Base-by-base conservation (phyloP, 2,329 filamentous ascomycete genomes). In the Pseudogymnoascus sp. region DNA sequence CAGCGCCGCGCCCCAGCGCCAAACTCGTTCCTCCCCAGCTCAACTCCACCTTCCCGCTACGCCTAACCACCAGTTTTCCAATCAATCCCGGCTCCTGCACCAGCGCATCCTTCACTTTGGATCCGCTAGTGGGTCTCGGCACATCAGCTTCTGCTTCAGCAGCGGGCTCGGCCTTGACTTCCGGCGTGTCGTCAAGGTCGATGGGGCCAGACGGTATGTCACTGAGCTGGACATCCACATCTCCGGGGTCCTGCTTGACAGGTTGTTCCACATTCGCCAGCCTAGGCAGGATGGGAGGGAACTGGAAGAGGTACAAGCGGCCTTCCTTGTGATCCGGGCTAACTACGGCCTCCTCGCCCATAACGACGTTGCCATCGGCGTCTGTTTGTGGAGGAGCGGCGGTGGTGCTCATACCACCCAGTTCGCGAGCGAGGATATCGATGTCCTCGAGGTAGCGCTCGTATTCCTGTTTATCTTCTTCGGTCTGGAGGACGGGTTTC, bases 281-380 rank as follows among this genome's bases (percentile, higher is more conserved):
- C 0, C 83, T 81, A 7, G 85, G 84, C 10, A 87, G 78, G 3
- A 87, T 75, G 4, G 84, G 84, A 42, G 85, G 85, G 67, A 88
- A 83, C 68, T 87, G 85, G 74, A 87, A 87, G 60, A 88, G 77
- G 66, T 86, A 87, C 62, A 87, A 73, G 38, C 83, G 79, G 21
- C 85, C 84, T 53, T 86, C 83, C 59, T 72, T 71, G 11, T 69
- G 66, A 23, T 69, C 68, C 31, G 11, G 33, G 10, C 10, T 60
- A 31, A 33, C 19, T 9, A 31, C 40, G 9, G 57, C 44, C 28
- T 35, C 65, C 35, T 63, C 68, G 4, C 69, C 68, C 69, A 71
- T 71, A 8, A 60, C 59, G 10, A 67, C 66, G 64, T 81, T 78
- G 63, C 78, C 79, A 65, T 81, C 78, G 28, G 67, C 63, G 17